phyloP scores from a whole-genome alignment of 1,284 basidiomycete genomes.

The Tilletia indica region DNA sequence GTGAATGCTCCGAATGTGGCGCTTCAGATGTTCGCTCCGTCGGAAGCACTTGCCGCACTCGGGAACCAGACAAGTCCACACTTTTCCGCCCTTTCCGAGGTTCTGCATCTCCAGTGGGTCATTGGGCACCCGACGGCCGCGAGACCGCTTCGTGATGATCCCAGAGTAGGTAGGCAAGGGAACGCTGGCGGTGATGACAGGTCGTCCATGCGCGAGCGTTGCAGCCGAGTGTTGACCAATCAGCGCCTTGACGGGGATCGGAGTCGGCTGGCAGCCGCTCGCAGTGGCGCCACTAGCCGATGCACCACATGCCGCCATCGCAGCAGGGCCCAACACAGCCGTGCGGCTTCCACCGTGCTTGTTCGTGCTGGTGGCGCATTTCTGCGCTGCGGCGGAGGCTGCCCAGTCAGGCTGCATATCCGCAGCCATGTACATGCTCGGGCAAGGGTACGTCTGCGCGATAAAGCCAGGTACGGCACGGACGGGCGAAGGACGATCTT shows the following conservation, averaged over 20 bases:
- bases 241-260: constrained; percentile 16
- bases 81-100: constrained; percentile 51
- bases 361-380: not conserved
- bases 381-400: constrained; percentile 6
- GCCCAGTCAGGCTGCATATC: constrained; percentile 15
- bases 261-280: constrained; percentile 3
- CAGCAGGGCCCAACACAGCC: constrained; percentile 3
- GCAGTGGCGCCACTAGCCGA: not conserved
- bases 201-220: constrained; percentile 11
- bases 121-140: constrained; percentile 48
- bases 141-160: constrained; percentile 50
- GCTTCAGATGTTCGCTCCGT: constrained; percentile 51
- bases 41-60: constrained; percentile 53
- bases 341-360: not conserved
- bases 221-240: constrained; percentile 16
- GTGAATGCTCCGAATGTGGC: constrained; percentile 51
- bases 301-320: not conserved
- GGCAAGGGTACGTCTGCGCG: not conserved
- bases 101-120: constrained; percentile 52
- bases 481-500: constrained; percentile 10
- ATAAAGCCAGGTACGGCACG: constrained; percentile 12
- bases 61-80: constrained; percentile 52
- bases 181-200: constrained; percentile 8
- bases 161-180: constrained; percentile 23
- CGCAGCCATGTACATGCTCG: constrained; percentile 2